phyloP scores from a whole-genome alignment of 805 yeast genomes.

The Candida quercuum region DNA sequence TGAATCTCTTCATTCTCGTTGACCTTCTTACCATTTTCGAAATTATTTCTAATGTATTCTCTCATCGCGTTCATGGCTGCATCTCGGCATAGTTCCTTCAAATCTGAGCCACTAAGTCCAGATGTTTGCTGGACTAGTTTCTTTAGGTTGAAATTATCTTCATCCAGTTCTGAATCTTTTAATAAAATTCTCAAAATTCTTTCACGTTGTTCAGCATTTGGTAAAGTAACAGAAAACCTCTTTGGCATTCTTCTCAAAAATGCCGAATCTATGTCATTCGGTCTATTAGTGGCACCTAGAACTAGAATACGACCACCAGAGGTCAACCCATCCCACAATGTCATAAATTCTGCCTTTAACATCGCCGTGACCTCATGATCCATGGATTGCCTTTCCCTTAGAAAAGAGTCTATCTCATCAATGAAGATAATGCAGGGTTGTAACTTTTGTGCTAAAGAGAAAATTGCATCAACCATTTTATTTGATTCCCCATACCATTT shows the following conservation, averaged over 20 bases:
- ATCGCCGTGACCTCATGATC: slow-evolving; percentile 96
- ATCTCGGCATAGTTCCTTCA: slow-evolving; percentile 86
- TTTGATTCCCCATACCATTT: slow-evolving; percentile 98
- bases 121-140: slow-evolving; percentile 57
- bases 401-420: slow-evolving; percentile 93
- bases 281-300: slow-evolving; percentile 92
- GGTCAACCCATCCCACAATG: slow-evolving; percentile 90
- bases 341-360: slow-evolving; percentile 95
- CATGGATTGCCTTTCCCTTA: slow-evolving; percentile 73
- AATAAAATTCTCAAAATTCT: slow-evolving; percentile 68
- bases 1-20: slow-evolving; percentile 33
- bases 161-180: slow-evolving; percentile 56
- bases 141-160: slow-evolving; percentile 49
- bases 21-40: slow-evolving; percentile 26
- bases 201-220: slow-evolving; percentile 59
- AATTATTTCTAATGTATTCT: slow-evolving; percentile 66
- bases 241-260: slow-evolving; percentile 92
- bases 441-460: slow-evolving; percentile 80
- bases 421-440: slow-evolving; percentile 94
- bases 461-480: slow-evolving; percentile 88
- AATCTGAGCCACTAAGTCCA: slow-evolving; percentile 86
- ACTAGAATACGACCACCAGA: slow-evolving; percentile 78
- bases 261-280: slow-evolving; percentile 87
- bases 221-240: slow-evolving; percentile 72
- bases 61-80: slow-evolving; percentile 89